Evolutionary conservation across 1,284 basidiomycete species (phyloP).

Genomic region (Coniferiporia sulphurascens): DNA sequence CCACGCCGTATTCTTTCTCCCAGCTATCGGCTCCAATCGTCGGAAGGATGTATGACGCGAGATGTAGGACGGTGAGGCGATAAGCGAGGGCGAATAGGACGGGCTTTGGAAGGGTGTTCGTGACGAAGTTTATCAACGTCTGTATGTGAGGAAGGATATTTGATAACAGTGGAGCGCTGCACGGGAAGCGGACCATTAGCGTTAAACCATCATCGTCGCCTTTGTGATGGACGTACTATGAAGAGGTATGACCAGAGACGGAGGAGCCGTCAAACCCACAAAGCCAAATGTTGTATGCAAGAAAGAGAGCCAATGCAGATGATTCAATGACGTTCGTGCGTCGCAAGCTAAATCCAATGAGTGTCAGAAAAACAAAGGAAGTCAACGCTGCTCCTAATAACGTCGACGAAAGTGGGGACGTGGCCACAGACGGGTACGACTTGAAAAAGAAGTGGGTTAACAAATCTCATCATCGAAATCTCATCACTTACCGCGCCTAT

Average conservation of each 20-base stretch:
- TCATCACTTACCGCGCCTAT: conserved; percentile 59
- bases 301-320: conserved; percentile 77
- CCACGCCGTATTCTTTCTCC: conserved; percentile 61
- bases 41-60: conserved; percentile 79
- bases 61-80: conserved; percentile 78
- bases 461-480: conserved; percentile 20
- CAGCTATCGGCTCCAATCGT: conserved; percentile 79
- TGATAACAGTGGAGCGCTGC: conserved; percentile 64
- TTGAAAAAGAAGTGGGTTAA: conserved; percentile 26
- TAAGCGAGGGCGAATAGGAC: conserved; percentile 82
- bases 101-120: conserved; percentile 78
- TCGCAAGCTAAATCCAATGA: conserved; percentile 84
- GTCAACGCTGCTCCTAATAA: conserved; percentile 74
- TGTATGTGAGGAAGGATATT: conserved; percentile 79
- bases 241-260: conserved; percentile 64
- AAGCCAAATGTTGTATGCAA: conserved; percentile 83
- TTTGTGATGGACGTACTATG: conserved; percentile 51
- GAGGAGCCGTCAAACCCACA: conserved; percentile 71
- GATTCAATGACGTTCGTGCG: conserved; percentile 94
- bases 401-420: conserved; percentile 79
- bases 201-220: neutral
- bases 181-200: neutral
- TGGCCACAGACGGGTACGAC: conserved; percentile 76
- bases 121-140: conserved; percentile 71
- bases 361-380: conserved; percentile 75